A percentile compares a stretch with the other conserved stretches of the same genome.
Evolutionary conservation across 257 asterid species (phyloP).

Genomic region (Rhazya stricta): DNA sequence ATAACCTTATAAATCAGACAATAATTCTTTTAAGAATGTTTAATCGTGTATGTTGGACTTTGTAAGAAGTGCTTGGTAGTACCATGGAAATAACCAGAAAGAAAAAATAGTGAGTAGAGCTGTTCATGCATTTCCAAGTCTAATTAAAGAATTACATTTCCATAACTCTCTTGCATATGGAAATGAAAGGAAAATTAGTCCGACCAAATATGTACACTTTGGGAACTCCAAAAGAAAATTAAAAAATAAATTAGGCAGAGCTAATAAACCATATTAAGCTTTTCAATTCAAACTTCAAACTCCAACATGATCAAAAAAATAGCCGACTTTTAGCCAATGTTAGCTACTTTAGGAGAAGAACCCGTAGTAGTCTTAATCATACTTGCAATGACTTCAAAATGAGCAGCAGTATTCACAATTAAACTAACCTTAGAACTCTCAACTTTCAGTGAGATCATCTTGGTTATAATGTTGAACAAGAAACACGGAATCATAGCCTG

Average conservation of each 20-base stretch:
- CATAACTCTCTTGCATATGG: too few relatives aligned
- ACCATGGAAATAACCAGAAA: too few relatives aligned
- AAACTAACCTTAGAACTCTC: background rate
- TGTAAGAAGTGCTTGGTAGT: too few relatives aligned
- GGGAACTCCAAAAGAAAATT: background rate
- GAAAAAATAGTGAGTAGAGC: too few relatives aligned
- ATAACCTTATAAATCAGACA: too few relatives aligned
- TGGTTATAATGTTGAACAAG: background rate
- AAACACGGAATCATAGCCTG: background rate
- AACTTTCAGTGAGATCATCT: background rate
- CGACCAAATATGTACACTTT: background rate
- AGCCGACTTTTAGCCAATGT: too few relatives aligned
- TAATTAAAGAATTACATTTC: background rate
- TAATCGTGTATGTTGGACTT: too few relatives aligned
- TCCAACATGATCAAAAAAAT: too few relatives aligned
- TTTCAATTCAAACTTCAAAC: constrained; percentile 3
- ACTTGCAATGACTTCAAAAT: background rate
- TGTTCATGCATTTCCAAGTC: background rate
- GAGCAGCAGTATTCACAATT: background rate
- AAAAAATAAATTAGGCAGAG: background rate
- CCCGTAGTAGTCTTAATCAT: too few relatives aligned
- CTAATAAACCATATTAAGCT: background rate
- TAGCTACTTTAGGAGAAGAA: too few relatives aligned
- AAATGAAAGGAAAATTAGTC: background rate
- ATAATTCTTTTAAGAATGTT: too few relatives aligned